Base-by-base conservation (phyloP, 2,329 filamentous ascomycete genomes). In the Trichoderma citrinoviride region DNA sequence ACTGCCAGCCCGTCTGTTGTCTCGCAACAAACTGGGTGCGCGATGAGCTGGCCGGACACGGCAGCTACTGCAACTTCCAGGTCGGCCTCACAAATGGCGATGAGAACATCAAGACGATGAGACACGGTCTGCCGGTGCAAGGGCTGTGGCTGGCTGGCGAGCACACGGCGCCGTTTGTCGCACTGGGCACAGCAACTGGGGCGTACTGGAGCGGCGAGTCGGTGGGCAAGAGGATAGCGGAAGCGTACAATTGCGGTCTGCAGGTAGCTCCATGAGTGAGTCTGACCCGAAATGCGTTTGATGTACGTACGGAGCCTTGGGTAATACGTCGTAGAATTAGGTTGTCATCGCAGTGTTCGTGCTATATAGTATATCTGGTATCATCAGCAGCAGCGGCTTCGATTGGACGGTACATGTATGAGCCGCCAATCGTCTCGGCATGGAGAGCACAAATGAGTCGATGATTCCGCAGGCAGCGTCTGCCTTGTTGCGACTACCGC, bases 161-260 rank as follows among this genome's bases (percentile, higher is more conserved):
- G 77, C 93, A 97, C 77, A 96, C 92, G 23, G 89, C 92, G 62
- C 93, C 93, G 5, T 96, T 97, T 79, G 88, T 96, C 29, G 93
- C 91, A 12, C 76, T 97, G 67, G 94, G 93, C 0, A 97, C 93
- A 5, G 90, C 89, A 14, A 96, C 92, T 0, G 94, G 94, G 0
- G 94, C 94, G 12, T 97, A 92, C 75, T 96, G 92, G 92, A 92
- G 90, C 74, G 93, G 93, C 1, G 92, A 96, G 79, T 85, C 83
- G 21, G 90, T 93, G 40, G 93, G 84, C 1, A 83, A 81, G 74
- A 85, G 87, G 72, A 85, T 93, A 65, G 78, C 80, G 0, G 80
- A 83, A 71, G 80, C 77, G 7, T 89, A 88, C 73, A 37, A 37
- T 37, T 37, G 33, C 33, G 82, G 78, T 12, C 65, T 53, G 70